These are phyloP conservation scores for Symbiotaphrina buchneri DNA, from an alignment of 495 filamentous ascomycete species.

Conservation along the genomic window DNA sequence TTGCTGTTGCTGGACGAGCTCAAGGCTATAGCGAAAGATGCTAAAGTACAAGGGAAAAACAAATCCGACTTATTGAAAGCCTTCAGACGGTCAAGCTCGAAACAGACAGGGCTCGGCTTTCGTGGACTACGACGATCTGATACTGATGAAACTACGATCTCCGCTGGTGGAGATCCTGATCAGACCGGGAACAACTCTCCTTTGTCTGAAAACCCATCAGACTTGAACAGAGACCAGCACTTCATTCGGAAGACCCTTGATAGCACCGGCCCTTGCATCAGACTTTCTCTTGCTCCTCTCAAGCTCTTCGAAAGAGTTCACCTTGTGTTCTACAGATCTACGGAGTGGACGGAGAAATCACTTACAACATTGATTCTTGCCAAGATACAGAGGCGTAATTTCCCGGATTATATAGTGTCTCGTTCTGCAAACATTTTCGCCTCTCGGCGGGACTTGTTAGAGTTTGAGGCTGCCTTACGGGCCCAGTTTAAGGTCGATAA, in stretches of 20 bases:
- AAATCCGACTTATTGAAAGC: constrained; percentile 60
- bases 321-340: constrained; percentile 86
- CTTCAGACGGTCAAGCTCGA: constrained; percentile 43
- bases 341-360: constrained; percentile 94
- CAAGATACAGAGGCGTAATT: constrained; percentile 67
- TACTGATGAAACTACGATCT: constrained; percentile 17
- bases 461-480: constrained; percentile 74
- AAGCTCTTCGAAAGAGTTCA: constrained; percentile 86
- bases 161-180: constrained; percentile 8
- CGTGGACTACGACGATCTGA: constrained; percentile 27
- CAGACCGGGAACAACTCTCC: constrained; percentile 6
- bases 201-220: constrained; percentile 10
- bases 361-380: constrained; percentile 88
- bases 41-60: constrained; percentile 71
- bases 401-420: constrained; percentile 76
- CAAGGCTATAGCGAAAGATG: constrained; percentile 65
- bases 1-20: constrained; percentile 71
- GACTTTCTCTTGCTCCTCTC: constrained; percentile 50
- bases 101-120: constrained; percentile 48
- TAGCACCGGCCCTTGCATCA: constrained; percentile 61
- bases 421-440: constrained; percentile 77
- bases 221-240: constrained; percentile 26
- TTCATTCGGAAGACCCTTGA: constrained; percentile 57
- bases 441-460: constrained; percentile 48
- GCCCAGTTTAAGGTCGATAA: constrained; percentile 67